Conservation (phyloP, 208 protist species). For the Entamoeba invadens region DNA sequence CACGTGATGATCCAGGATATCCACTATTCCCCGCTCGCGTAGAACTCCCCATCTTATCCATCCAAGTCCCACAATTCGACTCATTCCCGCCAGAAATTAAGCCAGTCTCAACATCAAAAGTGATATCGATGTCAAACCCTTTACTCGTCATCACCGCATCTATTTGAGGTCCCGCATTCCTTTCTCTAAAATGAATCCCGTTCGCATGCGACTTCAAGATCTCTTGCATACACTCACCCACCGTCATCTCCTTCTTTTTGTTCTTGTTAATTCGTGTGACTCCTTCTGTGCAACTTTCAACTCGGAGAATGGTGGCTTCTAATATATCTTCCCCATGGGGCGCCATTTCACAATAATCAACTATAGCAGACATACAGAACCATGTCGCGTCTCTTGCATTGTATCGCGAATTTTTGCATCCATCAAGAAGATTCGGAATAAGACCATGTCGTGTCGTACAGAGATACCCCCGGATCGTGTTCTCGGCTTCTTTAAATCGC, state of each 20-base stretch:
- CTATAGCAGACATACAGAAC: slow-evolving; percentile 42
- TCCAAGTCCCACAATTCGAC: slow-evolving; percentile 58
- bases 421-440: slow-evolving; percentile 56
- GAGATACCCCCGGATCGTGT: slow-evolving; percentile 31
- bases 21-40: slow-evolving; percentile 34
- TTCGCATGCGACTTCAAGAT: slow-evolving; percentile 37
- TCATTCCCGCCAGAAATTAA: slow-evolving; percentile 48
- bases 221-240: slow-evolving; percentile 44
- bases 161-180: slow-evolving; percentile 43
- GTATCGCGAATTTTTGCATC: slow-evolving; percentile 40
- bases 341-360: not conserved
- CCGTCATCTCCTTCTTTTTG: not conserved
- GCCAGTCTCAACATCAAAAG: slow-evolving; percentile 39
- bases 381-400: slow-evolving; percentile 54
- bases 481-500: slow-evolving; percentile 25
- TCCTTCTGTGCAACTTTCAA: not conserved
- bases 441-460: slow-evolving; percentile 44
- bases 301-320: not conserved
- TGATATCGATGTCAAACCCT: slow-evolving; percentile 43
- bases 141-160: slow-evolving; percentile 47
- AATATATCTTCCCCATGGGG: not conserved
- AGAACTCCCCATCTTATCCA: slow-evolving; percentile 59
- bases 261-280: not conserved
- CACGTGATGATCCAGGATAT: slow-evolving; percentile 45
- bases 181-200: slow-evolving; percentile 52